phyloP scores from a whole-genome alignment of 805 yeast species.

The Teunomyces barrocoloradensis region DNA sequence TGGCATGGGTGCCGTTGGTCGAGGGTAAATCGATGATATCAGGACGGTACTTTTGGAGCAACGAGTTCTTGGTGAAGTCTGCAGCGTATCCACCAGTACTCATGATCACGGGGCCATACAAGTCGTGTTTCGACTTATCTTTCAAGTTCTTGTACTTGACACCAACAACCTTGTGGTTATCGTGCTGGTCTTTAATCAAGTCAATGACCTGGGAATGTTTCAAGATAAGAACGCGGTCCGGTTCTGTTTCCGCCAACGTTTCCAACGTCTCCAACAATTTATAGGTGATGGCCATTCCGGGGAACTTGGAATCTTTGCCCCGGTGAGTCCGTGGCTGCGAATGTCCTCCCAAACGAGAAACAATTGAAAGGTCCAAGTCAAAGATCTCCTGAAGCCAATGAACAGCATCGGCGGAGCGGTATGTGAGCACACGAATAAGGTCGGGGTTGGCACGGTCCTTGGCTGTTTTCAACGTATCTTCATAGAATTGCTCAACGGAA shows the following conservation, averaged over 20 bases:
- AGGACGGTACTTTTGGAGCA: conserved; percentile 55
- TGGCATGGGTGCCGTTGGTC: conserved; percentile 60
- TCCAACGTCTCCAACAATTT: conserved; percentile 51
- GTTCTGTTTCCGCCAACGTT: conserved; percentile 42
- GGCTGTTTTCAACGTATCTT: conserved; percentile 69
- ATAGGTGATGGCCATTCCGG: conserved; percentile 65
- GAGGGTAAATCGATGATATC: conserved; percentile 56
- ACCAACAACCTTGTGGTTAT: conserved; percentile 22
- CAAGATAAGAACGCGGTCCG: conserved; percentile 32
- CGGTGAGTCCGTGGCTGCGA: conserved; percentile 79
- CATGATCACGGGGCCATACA: conserved; percentile 58
- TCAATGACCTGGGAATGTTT: conserved; percentile 35
- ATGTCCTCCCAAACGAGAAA: conserved; percentile 82
- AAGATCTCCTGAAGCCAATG: conserved; percentile 70
- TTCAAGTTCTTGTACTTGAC: conserved; percentile 31
- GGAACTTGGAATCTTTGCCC: conserved; percentile 63
- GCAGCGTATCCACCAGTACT: conserved; percentile 71
- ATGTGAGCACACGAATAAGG: conserved; percentile 57
- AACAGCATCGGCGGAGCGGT: conserved; percentile 64
- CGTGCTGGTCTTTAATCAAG: conserved; percentile 32
- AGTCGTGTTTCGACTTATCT: conserved; percentile 27
- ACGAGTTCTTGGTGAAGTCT: conserved; percentile 52
- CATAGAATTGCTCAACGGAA: conserved; percentile 54
- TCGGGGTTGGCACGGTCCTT: conserved; percentile 55
- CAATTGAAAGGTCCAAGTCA: conserved; percentile 59